Evolutionary conservation across 352 stramenopile species (phyloP), one percentile per base, ranked within the genome.

Genomic region (Pythium pectinolyticum): DNA sequence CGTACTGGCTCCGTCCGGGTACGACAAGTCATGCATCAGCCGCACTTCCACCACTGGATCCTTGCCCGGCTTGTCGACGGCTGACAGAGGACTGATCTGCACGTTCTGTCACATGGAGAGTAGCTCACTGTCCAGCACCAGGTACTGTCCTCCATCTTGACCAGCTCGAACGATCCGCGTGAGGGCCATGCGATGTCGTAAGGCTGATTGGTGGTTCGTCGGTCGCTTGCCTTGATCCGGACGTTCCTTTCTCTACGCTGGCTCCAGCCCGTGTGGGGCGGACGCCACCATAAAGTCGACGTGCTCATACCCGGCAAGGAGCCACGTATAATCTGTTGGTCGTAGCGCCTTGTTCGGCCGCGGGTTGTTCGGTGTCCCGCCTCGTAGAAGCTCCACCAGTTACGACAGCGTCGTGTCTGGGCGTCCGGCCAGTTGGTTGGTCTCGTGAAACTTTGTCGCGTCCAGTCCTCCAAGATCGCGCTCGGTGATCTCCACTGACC

Each of bases 11-110:
- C 25, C 46, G 14, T 31, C 17, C 14, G 46, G 46, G 25, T 20
- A 52, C n/a, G 46, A 52, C 24, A 52, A 31, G 24, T 52, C 46
- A 19, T 52, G 46, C 7, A 52, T 52, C 22, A 52, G 7, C 15
- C 46, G 20, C 17, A 25, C 46, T 31, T 52, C 22, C 15, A 32
- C 8, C 14, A n/a, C 11, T 28, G 46, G 46, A 22, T 52, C 46
- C 32, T 37, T 37, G 32, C 32, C 32, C 7, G 32, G 32, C 12
- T 37, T 37, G 32, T 37, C 32, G 32, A 37, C 32, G 7, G 32
- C 32, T 14, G 32, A 37, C 32, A 37, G 32, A 7, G 32, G 32
- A 14, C 32, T 37, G 32, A 37, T 37, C 32, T 37, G 32, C 7
- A 37, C 12, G 12, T 14, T 14, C 32, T 7, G 12, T 14, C 32